These are phyloP conservation scores for Colletotrichum liaoningense DNA, from an alignment of 2,329 filamentous ascomycete genomes.

Conservation along the genomic window DNA sequence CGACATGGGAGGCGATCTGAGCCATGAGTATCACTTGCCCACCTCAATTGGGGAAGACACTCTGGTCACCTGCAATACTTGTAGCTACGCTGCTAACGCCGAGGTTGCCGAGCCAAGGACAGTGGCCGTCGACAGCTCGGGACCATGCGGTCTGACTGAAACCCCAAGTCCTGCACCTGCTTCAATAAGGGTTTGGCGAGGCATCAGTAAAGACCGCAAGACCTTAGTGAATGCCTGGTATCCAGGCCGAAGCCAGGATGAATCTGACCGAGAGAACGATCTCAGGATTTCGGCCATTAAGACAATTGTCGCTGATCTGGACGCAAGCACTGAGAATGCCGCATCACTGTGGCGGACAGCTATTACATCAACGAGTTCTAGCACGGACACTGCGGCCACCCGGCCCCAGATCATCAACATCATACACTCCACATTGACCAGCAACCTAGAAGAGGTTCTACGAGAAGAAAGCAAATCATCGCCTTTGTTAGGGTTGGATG, in stretches of 20 bases:
- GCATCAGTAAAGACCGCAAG: conserved; percentile 74
- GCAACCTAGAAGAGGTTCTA: conserved; percentile 40
- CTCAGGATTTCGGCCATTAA: conserved; percentile 73
- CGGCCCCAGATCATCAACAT: conserved; percentile 46
- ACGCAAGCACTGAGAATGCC: conserved; percentile 75
- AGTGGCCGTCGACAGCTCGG: background rate
- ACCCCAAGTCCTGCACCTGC: conserved; percentile 41
- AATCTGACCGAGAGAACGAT: conserved; percentile 39
- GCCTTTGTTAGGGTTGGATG: background rate
- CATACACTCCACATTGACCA: conserved; percentile 46
- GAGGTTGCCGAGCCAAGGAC: conserved; percentile 74
- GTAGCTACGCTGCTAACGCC: conserved; percentile 85
- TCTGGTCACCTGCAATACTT: conserved; percentile 79
- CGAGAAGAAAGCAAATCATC: conserved; percentile 20
- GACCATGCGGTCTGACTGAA: conserved; percentile 24
- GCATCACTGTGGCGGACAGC: conserved; percentile 62
- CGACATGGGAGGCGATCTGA: conserved; percentile 93
- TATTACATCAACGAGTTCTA: conserved; percentile 38
- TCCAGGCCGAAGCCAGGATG: conserved; percentile 44
- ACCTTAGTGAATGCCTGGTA: conserved; percentile 79
- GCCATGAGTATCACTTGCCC: conserved; percentile 93
- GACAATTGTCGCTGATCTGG: conserved; percentile 72
- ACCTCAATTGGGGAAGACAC: conserved; percentile 86
- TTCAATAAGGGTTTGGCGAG: conserved; percentile 64
- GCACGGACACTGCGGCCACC: background rate